These are phyloP conservation scores for Podospora tetraspora DNA, from an alignment of 495 filamentous ascomycete genomes.

Conservation along the genomic window DNA sequence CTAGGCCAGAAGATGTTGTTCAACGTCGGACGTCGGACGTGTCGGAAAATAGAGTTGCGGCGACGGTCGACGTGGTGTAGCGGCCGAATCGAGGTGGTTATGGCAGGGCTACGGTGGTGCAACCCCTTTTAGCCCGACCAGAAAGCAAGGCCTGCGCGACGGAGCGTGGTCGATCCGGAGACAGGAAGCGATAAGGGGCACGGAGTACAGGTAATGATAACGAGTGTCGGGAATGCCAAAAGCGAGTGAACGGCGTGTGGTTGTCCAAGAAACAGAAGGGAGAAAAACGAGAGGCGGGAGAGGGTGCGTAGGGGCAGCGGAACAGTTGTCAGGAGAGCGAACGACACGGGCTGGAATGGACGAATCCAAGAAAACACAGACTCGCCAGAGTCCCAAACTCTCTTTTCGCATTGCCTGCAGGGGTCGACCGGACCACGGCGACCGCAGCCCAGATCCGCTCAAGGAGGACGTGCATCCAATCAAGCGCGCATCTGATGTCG, in stretches of 20 bases:
- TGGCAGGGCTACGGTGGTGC: conserved; percentile 15
- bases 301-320: not conserved
- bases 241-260: not conserved
- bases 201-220: conserved; percentile 1
- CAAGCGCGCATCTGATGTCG: not conserved
- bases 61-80: conserved; percentile 14
- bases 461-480: conserved; percentile 6
- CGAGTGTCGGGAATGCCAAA: conserved; percentile 3
- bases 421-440: conserved; percentile 7
- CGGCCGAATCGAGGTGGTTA: conserved; percentile 17
- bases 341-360: conserved; percentile 6
- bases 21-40: conserved; percentile 19
- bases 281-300: conserved; percentile 1
- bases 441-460: conserved; percentile 10
- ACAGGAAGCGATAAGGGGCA: conserved; percentile 12
- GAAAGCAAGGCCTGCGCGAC: conserved; percentile 22
- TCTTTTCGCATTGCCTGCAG: conserved; percentile 12
- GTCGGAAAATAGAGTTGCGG: conserved; percentile 14
- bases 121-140: conserved; percentile 26
- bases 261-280: conserved; percentile 13
- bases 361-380: conserved; percentile 1
- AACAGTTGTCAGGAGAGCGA: not conserved
- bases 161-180: conserved; percentile 2
- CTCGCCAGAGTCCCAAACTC: not conserved
- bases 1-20: conserved; percentile 16